These are phyloP conservation scores for Nicotiana tabacum DNA, from an alignment of 257 asterid genomes.

Conservation along the genomic window DNA sequence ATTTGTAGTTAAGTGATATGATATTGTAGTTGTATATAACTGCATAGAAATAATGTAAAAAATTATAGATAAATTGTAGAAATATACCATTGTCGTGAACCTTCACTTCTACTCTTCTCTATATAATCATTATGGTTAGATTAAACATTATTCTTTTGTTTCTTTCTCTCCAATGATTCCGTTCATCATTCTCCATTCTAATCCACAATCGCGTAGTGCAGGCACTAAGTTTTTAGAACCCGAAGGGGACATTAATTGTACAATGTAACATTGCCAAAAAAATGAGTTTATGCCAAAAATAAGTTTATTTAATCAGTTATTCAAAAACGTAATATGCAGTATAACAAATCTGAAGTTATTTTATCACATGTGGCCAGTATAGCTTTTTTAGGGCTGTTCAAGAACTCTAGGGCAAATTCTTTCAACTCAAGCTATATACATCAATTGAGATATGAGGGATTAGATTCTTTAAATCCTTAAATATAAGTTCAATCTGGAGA, in stretches of 20 bases:
- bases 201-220: neutral
- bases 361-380: neutral
- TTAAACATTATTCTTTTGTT: neutral
- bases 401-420: too few relatives aligned
- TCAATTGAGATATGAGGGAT: too few relatives aligned
- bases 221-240: neutral
- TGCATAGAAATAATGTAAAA: too few relatives aligned
- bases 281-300: neutral
- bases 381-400: neutral
- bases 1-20: too few relatives aligned
- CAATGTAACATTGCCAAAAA: neutral
- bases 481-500: too few relatives aligned
- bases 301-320: neutral
- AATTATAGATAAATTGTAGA: neutral
- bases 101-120: neutral
- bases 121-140: neutral
- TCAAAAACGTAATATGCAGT: neutral
- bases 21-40: too few relatives aligned
- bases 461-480: too few relatives aligned
- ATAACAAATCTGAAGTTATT: neutral
- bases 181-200: neutral
- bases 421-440: too few relatives aligned
- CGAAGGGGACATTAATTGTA: neutral
- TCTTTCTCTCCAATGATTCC: neutral
- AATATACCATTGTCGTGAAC: neutral